phyloP scores from a whole-genome alignment of 208 protist species.

The Leishmania guyanensis region DNA sequence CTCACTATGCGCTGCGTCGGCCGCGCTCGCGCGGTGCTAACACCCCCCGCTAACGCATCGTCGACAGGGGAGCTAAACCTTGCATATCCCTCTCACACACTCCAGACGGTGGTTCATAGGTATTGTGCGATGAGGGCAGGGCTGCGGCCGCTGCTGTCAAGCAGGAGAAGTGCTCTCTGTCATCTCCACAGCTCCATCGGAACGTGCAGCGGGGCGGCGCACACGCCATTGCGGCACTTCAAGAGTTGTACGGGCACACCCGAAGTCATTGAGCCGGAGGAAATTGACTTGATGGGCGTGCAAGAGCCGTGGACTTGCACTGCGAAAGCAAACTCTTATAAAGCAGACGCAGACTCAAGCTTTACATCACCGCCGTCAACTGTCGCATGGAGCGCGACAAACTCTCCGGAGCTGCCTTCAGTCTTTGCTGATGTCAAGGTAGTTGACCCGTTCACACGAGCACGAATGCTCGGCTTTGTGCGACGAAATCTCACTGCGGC shows the following conservation, averaged over 20 bases:
- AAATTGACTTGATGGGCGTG: constrained; percentile 9
- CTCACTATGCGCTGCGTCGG: constrained; percentile 1
- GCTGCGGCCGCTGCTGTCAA: neutral
- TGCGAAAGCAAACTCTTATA: neutral
- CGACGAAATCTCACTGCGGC: constrained; percentile 55
- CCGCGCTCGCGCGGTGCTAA: neutral
- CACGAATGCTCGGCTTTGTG: constrained; percentile 81
- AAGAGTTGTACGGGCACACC: neutral
- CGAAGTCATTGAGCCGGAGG: constrained; percentile 19
- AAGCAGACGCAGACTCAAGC: neutral
- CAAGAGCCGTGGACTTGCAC: neutral
- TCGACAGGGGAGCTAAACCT: neutral
- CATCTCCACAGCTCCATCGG: neutral
- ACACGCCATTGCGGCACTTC: neutral
- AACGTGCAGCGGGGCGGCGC: neutral
- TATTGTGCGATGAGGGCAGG: neutral
- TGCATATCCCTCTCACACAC: neutral
- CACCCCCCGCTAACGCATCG: neutral
- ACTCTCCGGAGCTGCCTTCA: constrained; percentile 18
- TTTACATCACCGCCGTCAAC: neutral
- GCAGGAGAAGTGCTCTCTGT: neutral
- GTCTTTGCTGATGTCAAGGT: constrained; percentile 33
- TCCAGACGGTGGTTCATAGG: no score
- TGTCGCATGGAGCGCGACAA: constrained; percentile 13
- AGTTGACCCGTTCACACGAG: constrained; percentile 58